Conservation (phyloP, 2,329 filamentous ascomycete species). For the Aspergillus thermomutatus region DNA sequence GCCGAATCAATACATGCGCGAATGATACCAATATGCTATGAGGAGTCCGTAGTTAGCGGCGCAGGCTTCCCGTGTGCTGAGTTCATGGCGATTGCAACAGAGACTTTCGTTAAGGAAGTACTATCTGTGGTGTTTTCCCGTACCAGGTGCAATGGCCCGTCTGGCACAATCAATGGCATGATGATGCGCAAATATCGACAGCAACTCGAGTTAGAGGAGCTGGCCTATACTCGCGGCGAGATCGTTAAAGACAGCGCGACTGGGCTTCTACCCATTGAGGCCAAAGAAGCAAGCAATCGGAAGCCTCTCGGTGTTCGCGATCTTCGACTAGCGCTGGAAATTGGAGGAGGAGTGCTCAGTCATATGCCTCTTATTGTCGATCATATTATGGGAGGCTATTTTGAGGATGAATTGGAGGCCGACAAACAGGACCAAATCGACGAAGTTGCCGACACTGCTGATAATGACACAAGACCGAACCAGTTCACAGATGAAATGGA, state of each 20-base stretch:
- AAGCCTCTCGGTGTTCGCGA: slow-evolving; percentile 74
- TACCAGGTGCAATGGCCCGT: slow-evolving; percentile 56
- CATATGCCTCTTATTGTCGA: slow-evolving; percentile 74
- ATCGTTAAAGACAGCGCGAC: slow-evolving; percentile 66
- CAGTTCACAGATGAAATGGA: slow-evolving; percentile 38
- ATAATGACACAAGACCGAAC: slow-evolving; percentile 19
- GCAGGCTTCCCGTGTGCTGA: slow-evolving; percentile 54
- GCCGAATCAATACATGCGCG: slow-evolving; percentile 54
- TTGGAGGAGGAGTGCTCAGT: slow-evolving; percentile 72
- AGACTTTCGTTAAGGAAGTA: slow-evolving; percentile 62
- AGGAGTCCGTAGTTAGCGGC: slow-evolving; percentile 57
- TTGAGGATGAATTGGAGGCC: slow-evolving; percentile 70
- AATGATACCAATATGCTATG: slow-evolving; percentile 64
- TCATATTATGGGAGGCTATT: slow-evolving; percentile 65
- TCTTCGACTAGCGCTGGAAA: slow-evolving; percentile 68
- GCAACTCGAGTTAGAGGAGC: slow-evolving; percentile 73
- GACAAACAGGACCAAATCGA: slow-evolving; percentile 35
- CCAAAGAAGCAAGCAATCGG: slow-evolving; percentile 69
- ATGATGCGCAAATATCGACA: slow-evolving; percentile 75
- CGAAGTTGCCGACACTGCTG: slow-evolving; percentile 16
- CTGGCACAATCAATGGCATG: slow-evolving; percentile 66
- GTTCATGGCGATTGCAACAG: slow-evolving; percentile 59
- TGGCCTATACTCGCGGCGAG: slow-evolving; percentile 68
- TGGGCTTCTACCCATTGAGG: slow-evolving; percentile 76
- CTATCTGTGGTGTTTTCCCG: slow-evolving; percentile 54